phyloP scores from a whole-genome alignment of 2,329 filamentous ascomycete species.

The Botrytis medusae region DNA sequence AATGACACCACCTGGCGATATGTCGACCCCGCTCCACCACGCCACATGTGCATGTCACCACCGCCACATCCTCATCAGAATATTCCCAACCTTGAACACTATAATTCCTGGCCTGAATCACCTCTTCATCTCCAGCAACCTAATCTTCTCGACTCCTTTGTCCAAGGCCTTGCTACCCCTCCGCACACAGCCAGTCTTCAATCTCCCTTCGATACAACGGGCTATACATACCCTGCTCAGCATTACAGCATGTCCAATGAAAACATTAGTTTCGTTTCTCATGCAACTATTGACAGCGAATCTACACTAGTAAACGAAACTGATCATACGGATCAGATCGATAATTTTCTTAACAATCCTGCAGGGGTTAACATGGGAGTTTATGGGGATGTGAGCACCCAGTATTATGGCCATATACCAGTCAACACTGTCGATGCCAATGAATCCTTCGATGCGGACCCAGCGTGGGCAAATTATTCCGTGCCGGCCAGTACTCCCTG shows the following conservation, averaged over 20 bases:
- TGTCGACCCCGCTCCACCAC: constrained; percentile 42
- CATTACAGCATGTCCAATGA: constrained; percentile 30
- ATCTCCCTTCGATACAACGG: constrained; percentile 29
- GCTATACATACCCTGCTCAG: constrained; percentile 26
- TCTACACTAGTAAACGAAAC: constrained; percentile 12
- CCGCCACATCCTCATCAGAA: constrained; percentile 39
- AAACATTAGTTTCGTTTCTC: constrained; percentile 43
- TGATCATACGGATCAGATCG: constrained; percentile 2
- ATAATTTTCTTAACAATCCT: background rate
- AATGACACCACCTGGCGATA: constrained; percentile 61
- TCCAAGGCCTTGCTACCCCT: constrained; percentile 55
- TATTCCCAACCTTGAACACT: constrained; percentile 57
- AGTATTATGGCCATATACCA: constrained; percentile 9
- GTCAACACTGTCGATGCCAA: background rate
- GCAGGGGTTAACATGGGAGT: background rate
- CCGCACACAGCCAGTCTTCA: constrained; percentile 55
- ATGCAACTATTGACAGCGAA: constrained; percentile 37
- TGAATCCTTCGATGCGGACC: constrained; percentile 12
- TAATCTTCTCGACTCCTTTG: constrained; percentile 51
- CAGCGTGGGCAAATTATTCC: constrained; percentile 9
- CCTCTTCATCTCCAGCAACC: constrained; percentile 31
- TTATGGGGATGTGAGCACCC: background rate
- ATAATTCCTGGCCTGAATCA: constrained; percentile 50
- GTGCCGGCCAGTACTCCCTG: background rate
- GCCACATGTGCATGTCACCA: constrained; percentile 36